Base-by-base conservation (phyloP, 768 basidiomycete genomes). In the Mrakia blollopis region DNA sequence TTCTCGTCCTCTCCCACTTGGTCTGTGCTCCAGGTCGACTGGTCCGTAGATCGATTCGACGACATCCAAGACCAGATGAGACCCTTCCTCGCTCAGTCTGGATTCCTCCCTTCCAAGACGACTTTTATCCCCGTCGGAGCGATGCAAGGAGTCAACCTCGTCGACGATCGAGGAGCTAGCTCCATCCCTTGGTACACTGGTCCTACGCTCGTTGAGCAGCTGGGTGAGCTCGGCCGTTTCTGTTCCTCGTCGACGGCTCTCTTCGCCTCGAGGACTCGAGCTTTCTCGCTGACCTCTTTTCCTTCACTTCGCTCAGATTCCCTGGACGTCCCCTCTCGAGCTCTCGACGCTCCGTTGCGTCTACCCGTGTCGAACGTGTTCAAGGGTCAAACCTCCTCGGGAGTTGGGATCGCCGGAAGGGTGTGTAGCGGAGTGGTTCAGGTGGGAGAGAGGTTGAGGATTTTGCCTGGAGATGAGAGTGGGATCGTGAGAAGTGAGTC, bases 351-450 rank as follows among this genome's bases (percentile, higher is more conserved):
- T 0, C 90, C 95, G 0, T 83, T 96, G 32, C 89, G 97, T 52
- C 86, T 98, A 63, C 97, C 97, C 0, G 88, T 98, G 30, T 91
- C 94, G 18, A 98, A 99, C 82, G 92, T 98, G 5, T 98, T 96
- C 87, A 95, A 91, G 83, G 91, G 92, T 5, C 90, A 91, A 81
- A 89, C 90, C 23, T 89, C 92, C 3, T 85, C 85, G 1, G 87
- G 87, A n/a, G 89, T 88, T 7, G 91, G 89, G 0, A 89, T 98
- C 0, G 88, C 90, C 32, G 97, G 97, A 25, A 86, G 94, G 70
- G 85, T 98, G 62, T 92, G 90, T 80, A 89, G 91, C 61, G 97
- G 97, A 8, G 86, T 98, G 52, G 87, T 98, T 5, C 95, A 98
- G 83, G 91, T 94, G 3, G 96, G 97, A 2, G 95, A 98, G 85